Conservation (phyloP, 371 early-diverging fungal genomes). For the Syncephalastrum racemosum region DNA sequence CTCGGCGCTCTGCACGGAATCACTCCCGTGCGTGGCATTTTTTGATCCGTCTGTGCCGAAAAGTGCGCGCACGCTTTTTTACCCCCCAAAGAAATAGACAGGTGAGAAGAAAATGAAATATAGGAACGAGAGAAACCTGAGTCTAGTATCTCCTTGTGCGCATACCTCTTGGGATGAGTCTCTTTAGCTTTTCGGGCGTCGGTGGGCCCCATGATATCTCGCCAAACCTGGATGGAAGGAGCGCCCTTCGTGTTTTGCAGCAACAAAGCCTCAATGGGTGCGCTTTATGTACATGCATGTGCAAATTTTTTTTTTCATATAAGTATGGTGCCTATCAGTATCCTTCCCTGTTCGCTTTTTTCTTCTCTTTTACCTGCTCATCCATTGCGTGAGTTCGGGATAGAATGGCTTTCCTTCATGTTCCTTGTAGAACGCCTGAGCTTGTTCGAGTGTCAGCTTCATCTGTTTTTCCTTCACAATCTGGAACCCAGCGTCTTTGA, state of each 20-base stretch:
- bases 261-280: slow-evolving; percentile 53
- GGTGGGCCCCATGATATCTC: slow-evolving; percentile 76
- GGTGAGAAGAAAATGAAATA: background rate
- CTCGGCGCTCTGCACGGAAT: slow-evolving; percentile 59
- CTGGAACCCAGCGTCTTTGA: slow-evolving; percentile 56
- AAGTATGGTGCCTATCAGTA: slow-evolving; percentile 6
- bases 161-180: slow-evolving; percentile 52
- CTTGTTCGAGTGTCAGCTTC: slow-evolving; percentile 48
- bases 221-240: slow-evolving; percentile 61
- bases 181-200: slow-evolving; percentile 66
- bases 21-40: slow-evolving; percentile 81
- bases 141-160: background rate
- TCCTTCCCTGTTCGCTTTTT: background rate
- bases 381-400: slow-evolving; percentile 70
- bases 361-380: slow-evolving; percentile 59
- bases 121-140: background rate
- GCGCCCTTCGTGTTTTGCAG: slow-evolving; percentile 59
- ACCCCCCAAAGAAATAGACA: slow-evolving; percentile 4
- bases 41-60: slow-evolving; percentile 65
- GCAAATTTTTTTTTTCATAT: slow-evolving; percentile 13
- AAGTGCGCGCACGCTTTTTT: slow-evolving; percentile 51
- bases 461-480: slow-evolving; percentile 63
- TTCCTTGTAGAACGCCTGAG: slow-evolving; percentile 70
- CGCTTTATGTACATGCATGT: slow-evolving; percentile 7
- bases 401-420: slow-evolving; percentile 73